A percentile compares a stretch with the other conserved stretches of the same genome.
These are phyloP conservation scores for Phaeosphaeria sp. DNA, from an alignment of 2,329 filamentous ascomycete species.

Conservation along the genomic window DNA sequence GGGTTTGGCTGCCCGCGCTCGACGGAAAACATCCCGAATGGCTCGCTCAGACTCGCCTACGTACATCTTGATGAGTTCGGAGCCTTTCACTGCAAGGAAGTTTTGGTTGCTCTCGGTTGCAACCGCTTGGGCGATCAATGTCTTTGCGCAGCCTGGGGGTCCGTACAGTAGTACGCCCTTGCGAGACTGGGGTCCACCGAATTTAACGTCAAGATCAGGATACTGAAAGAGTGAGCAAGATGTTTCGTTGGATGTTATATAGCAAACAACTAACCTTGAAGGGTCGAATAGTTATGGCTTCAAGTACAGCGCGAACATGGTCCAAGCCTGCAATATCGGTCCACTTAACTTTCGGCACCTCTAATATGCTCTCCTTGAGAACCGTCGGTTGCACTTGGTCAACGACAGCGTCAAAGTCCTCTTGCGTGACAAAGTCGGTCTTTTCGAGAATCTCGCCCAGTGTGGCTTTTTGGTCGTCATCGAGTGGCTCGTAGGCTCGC, in stretches of 20 bases:
- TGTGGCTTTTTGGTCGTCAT: conserved; percentile 29
- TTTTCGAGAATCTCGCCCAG: conserved; percentile 23
- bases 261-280: conserved; percentile 54
- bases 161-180: conserved; percentile 91
- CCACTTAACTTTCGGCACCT: conserved; percentile 87
- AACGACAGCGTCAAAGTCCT: conserved; percentile 71
- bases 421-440: conserved; percentile 31
- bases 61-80: conserved; percentile 94
- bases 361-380: conserved; percentile 87
- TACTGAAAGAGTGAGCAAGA: conserved; percentile 27
- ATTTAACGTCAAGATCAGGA: conserved; percentile 44
- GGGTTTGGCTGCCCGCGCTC: conserved; percentile 82
- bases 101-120: conserved; percentile 91
- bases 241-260: background rate
- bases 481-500: conserved; percentile 21
- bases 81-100: conserved; percentile 92
- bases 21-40: conserved; percentile 82
- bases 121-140: conserved; percentile 86
- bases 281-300: conserved; percentile 64
- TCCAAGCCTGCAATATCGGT: conserved; percentile 86
- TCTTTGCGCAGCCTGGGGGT: conserved; percentile 94
- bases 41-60: conserved; percentile 92
- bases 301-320: conserved; percentile 69
- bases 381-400: conserved; percentile 77
- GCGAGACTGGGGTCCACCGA: conserved; percentile 56